phyloP scores from a whole-genome alignment of 495 filamentous ascomycete species.

The Saxispiralis lemnorum region DNA sequence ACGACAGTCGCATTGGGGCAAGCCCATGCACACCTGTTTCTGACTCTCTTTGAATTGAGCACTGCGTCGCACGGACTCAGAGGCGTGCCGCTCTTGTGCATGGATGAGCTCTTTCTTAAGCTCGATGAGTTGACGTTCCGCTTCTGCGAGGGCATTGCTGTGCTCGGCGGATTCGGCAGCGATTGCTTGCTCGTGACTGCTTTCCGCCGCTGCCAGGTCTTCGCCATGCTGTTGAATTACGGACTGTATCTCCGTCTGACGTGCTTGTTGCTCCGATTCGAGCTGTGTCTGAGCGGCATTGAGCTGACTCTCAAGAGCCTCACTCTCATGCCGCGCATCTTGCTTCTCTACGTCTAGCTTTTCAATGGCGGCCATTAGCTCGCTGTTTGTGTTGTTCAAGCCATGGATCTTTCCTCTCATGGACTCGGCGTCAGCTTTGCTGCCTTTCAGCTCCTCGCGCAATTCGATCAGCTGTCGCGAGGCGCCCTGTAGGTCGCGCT shows the following conservation, averaged over 20 bases:
- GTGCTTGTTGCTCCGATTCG: slow-evolving; percentile 1
- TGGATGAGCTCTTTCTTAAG: neutral
- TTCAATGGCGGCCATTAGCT: neutral
- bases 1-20: neutral
- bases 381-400: too few relatives aligned
- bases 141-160: slow-evolving; percentile 3
- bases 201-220: too few relatives aligned
- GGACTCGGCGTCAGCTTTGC: neutral
- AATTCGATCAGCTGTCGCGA: neutral
- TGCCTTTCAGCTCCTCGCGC: neutral
- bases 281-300: neutral
- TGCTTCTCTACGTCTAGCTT: neutral
- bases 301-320: neutral
- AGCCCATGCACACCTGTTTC: neutral
- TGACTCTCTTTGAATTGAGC: neutral
- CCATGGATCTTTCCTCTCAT: neutral
- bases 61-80: neutral
- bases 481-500: neutral
- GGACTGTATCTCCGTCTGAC: neutral
- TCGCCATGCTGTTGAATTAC: too few relatives aligned
- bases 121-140: neutral
- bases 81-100: neutral
- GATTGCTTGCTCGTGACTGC: neutral
- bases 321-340: neutral
- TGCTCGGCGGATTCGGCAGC: slow-evolving; percentile 2